Evolutionary conservation across 202 grass and related monocot genomes (phyloP).

Genomic region (Panicum hallii): DNA sequence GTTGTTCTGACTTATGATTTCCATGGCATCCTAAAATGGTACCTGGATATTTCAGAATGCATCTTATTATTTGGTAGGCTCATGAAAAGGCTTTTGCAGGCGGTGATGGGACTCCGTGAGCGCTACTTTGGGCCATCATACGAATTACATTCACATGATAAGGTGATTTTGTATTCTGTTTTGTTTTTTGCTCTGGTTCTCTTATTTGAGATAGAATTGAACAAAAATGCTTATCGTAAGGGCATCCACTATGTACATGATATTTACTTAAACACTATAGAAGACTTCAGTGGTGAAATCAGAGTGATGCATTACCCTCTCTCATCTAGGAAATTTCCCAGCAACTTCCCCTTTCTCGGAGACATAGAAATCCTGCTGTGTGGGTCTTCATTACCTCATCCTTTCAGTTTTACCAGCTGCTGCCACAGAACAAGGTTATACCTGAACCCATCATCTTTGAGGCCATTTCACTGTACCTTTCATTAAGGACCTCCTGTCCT

Average conservation of each 20-base stretch:
- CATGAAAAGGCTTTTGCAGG: slow-evolving; percentile 47
- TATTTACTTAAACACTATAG: not conserved
- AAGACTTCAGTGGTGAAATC: not conserved
- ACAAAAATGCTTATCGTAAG: not conserved
- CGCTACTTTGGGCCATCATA: slow-evolving; percentile 85
- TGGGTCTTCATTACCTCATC: not conserved
- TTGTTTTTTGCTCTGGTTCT: not conserved
- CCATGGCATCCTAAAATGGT: not conserved
- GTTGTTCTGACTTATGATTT: not conserved
- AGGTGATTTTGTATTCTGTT: slow-evolving; percentile 47
- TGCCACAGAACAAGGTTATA: not conserved
- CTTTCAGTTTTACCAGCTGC: not conserved
- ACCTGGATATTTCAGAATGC: not conserved
- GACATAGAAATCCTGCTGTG: not conserved
- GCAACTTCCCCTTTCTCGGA: not conserved
- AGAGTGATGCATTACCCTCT: not conserved
- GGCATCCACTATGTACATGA: not conserved
- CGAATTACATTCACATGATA: slow-evolving; percentile 82
- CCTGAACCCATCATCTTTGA: not conserved
- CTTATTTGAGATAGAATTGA: not conserved
- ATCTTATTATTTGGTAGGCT: not conserved
- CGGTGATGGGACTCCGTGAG: slow-evolving; percentile 61
- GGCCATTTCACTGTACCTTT: not conserved
- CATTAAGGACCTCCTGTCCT: not conserved
- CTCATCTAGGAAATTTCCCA: not conserved